Evolutionary conservation across 805 yeast species (phyloP).

Genomic region (Cyberlindnera japonica): DNA sequence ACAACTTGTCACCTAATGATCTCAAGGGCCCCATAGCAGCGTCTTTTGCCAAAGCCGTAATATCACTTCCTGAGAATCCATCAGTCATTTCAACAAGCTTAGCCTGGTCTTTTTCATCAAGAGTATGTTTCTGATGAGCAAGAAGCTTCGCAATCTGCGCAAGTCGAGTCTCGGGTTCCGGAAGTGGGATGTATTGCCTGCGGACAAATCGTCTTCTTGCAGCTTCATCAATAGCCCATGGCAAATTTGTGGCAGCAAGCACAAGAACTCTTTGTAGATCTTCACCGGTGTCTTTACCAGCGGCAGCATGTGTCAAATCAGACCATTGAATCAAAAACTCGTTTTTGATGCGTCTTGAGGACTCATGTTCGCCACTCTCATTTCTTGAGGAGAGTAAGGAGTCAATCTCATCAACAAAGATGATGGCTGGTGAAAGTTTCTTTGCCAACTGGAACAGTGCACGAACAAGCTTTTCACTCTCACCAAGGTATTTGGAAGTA

Average conservation of each 20-base stretch:
- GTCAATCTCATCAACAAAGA: conserved; percentile 95
- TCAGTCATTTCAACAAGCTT: conserved; percentile 63
- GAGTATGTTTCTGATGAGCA: conserved; percentile 61
- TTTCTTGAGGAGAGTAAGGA: conserved; percentile 81
- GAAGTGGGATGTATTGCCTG: conserved; percentile 90
- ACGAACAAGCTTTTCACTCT: conserved; percentile 86
- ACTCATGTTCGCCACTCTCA: conserved; percentile 72
- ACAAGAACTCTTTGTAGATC: conserved; percentile 64
- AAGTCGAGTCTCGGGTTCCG: conserved; percentile 78
- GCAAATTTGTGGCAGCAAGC: conserved; percentile 91
- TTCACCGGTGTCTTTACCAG: conserved; percentile 43
- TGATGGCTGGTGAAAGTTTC: conserved; percentile 87
- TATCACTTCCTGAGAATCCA: conserved; percentile 91
- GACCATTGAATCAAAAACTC: conserved; percentile 97
- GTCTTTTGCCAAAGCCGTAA: conserved; percentile 93
- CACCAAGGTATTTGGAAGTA: conserved; percentile 78
- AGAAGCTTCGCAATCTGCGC: conserved; percentile 71
- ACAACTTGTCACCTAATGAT: conserved; percentile 79
- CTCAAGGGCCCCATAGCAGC: conserved; percentile 98
- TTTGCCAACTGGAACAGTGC: conserved; percentile 85
- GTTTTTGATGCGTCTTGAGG: conserved; percentile 86
- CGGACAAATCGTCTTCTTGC: conserved; percentile 92
- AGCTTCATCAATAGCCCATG: conserved; percentile 98
- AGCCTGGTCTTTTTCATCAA: conserved; percentile 60
- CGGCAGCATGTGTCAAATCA: conserved; percentile 83